Percentiles rank a stretch among this genome's conserved stretches.
Conservation (phyloP, 2,329 filamentous ascomycete species). For the Fusarium goolgardi region DNA sequence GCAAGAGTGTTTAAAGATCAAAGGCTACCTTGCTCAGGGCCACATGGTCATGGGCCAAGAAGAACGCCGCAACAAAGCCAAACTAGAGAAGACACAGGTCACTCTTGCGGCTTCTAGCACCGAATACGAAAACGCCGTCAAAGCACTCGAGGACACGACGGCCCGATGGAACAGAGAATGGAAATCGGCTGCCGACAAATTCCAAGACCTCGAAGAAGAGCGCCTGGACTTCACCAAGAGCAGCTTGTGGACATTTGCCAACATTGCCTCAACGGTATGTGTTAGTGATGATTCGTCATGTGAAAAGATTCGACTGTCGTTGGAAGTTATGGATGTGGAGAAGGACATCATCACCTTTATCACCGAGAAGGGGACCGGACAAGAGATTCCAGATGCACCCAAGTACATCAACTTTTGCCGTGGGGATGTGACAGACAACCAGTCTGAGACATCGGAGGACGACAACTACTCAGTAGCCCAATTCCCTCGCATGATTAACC, state of each 20-base stretch:
- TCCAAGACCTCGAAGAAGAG: slow-evolving; percentile 98
- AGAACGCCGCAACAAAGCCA: slow-evolving; percentile 98
- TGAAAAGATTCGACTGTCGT: slow-evolving; percentile 91
- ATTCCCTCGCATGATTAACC: slow-evolving; percentile 94
- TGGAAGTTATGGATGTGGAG: slow-evolving; percentile 96
- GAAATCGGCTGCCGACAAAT: slow-evolving; percentile 98
- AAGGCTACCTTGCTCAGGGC: slow-evolving; percentile 96
- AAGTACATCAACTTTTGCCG: slow-evolving; percentile 99
- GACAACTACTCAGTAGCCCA: slow-evolving; percentile 94
- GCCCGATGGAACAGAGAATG: slow-evolving; percentile 97
- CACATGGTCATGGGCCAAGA: slow-evolving; percentile 99
- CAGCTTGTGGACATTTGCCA: slow-evolving; percentile 97
- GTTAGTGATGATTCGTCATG: slow-evolving; percentile 97
- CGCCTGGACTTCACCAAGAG: slow-evolving; percentile 97
- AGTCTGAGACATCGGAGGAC: slow-evolving; percentile 86
- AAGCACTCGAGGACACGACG: slow-evolving; percentile 93
- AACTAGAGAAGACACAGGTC: slow-evolving; percentile 98
- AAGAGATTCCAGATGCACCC: slow-evolving; percentile 96
- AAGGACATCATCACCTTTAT: slow-evolving; percentile 94
- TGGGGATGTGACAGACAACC: slow-evolving; percentile 82
- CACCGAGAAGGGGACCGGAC: slow-evolving; percentile 86
- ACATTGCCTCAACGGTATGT: slow-evolving; percentile 96
- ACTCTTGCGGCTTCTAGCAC: slow-evolving; percentile 90
- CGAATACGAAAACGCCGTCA: slow-evolving; percentile 94
- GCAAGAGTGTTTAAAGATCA: slow-evolving; percentile 97